These are phyloP conservation scores for Picocystis sp. DNA, from an alignment of 163 green algal genomes.

Conservation along the genomic window DNA sequence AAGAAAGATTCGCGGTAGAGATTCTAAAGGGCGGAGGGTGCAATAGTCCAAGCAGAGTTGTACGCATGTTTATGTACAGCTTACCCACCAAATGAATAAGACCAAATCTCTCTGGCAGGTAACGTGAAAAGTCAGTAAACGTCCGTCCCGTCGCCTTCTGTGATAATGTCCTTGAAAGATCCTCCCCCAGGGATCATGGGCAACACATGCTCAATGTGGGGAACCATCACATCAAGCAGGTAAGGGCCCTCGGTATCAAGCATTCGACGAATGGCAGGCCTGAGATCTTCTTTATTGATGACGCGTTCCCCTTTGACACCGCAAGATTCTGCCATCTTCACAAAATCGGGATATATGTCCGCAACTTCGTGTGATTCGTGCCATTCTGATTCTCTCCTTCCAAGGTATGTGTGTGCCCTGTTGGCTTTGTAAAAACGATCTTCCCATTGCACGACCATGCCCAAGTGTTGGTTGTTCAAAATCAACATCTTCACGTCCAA, in stretches of 20 bases:
- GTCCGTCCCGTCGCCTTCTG: conserved; percentile 50
- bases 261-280: conserved; percentile 53
- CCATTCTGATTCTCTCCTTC: conserved; percentile 41
- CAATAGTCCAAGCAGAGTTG: no score
- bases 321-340: conserved; percentile 75
- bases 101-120: no score
- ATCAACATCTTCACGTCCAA: conserved; percentile 92
- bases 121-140: neutral
- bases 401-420: conserved; percentile 94
- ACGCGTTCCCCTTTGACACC: conserved; percentile 64
- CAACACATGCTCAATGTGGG: conserved; percentile 95
- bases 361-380: conserved; percentile 36
- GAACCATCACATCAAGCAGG: conserved; percentile 82
- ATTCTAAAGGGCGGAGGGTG: no score
- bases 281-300: conserved; percentile 50
- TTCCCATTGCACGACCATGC: conserved; percentile 99
- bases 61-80: no score
- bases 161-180: conserved; percentile 96
- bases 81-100: no score
- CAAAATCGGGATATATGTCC: conserved; percentile 98
- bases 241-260: conserved; percentile 85
- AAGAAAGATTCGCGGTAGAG: no score
- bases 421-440: conserved; percentile 99
- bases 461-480: conserved; percentile 98
- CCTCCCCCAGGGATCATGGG: conserved; percentile 97